phyloP scores from a whole-genome alignment of 1,284 basidiomycete genomes.

The Boletus mariae region DNA sequence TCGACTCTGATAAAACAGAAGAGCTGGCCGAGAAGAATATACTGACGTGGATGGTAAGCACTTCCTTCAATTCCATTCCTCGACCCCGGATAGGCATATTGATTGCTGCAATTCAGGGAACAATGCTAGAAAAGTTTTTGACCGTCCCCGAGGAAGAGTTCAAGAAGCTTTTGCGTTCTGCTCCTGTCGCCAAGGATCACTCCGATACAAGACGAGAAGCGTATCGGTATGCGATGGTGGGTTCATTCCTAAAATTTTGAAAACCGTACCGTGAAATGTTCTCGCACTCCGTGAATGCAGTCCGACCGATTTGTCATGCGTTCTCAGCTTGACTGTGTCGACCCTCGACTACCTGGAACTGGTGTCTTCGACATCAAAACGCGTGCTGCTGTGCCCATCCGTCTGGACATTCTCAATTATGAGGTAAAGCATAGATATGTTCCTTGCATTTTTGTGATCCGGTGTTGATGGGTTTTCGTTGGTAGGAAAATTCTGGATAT shows the following conservation, averaged over 20 bases:
- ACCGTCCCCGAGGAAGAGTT: conserved; percentile 71
- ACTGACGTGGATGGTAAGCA: conserved; percentile 73
- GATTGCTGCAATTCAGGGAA: conserved; percentile 52
- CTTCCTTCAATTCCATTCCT: background rate
- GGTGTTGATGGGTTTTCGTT: background rate
- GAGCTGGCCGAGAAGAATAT: conserved; percentile 62
- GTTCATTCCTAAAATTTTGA: conserved; percentile 5
- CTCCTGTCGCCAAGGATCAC: conserved; percentile 37
- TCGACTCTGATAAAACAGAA: conserved; percentile 68
- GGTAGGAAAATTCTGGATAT: conserved; percentile 73
- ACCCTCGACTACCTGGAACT: conserved; percentile 78
- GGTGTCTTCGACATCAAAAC: conserved; percentile 98
- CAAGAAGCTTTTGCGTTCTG: conserved; percentile 52
- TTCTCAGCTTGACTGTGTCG: conserved; percentile 90
- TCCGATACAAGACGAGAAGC: conserved; percentile 54
- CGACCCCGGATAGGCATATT: background rate
- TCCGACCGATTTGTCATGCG: conserved; percentile 84
- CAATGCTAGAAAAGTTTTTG: conserved; percentile 86
- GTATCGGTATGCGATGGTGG: conserved; percentile 79
- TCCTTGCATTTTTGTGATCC: background rate
- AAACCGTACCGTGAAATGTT: background rate
- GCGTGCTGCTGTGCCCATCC: conserved; percentile 80
- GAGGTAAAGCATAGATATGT: conserved; percentile 42
- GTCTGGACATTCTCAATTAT: conserved; percentile 85
- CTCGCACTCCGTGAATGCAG: conserved; percentile 35